Percentiles rank a stretch among this genome's conserved stretches.
These are phyloP conservation scores for Botrytis byssoidea DNA, from an alignment of 2,329 filamentous ascomycete species.

Conservation along the genomic window DNA sequence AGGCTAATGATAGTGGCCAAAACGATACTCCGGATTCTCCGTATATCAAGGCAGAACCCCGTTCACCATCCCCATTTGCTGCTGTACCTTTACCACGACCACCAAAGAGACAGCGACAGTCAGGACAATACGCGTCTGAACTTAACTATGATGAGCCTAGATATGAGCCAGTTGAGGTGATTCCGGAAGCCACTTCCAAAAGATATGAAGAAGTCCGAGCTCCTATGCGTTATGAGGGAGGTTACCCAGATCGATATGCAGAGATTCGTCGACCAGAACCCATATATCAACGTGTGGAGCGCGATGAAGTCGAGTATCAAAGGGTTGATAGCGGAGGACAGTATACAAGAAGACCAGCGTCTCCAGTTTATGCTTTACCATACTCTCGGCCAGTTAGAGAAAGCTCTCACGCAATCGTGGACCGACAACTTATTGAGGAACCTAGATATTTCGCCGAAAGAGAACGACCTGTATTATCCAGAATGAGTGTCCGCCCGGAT, in stretches of 20 bases:
- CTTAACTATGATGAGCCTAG: conserved; percentile 48
- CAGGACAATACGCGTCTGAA: conserved; percentile 44
- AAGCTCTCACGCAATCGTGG: conserved; percentile 32
- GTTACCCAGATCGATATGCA: conserved; percentile 31
- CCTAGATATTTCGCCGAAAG: conserved; percentile 47
- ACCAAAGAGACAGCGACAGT: conserved; percentile 55
- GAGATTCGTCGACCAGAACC: conserved; percentile 31
- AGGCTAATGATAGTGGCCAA: conserved; percentile 41
- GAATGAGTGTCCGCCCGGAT: conserved; percentile 51
- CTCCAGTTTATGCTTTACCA: conserved; percentile 35
- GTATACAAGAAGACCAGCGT: conserved; percentile 32
- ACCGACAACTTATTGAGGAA: conserved; percentile 34
- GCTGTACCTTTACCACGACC: conserved; percentile 54
- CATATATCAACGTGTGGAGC: conserved; percentile 33
- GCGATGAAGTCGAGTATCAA: conserved; percentile 34
- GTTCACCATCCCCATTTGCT: conserved; percentile 58
- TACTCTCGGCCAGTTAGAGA: conserved; percentile 34
- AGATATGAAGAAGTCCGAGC: conserved; percentile 29
- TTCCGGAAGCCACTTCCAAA: conserved; percentile 26
- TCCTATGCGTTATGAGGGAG: conserved; percentile 28
- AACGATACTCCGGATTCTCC: conserved; percentile 49
- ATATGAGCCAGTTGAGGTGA: conserved; percentile 40
- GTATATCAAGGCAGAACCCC: conserved; percentile 64
- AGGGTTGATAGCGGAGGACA: conserved; percentile 25
- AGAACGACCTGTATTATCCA: conserved; percentile 38